Base-by-base conservation (phyloP, 441 rosid species). In the Omphalea diandra region DNA sequence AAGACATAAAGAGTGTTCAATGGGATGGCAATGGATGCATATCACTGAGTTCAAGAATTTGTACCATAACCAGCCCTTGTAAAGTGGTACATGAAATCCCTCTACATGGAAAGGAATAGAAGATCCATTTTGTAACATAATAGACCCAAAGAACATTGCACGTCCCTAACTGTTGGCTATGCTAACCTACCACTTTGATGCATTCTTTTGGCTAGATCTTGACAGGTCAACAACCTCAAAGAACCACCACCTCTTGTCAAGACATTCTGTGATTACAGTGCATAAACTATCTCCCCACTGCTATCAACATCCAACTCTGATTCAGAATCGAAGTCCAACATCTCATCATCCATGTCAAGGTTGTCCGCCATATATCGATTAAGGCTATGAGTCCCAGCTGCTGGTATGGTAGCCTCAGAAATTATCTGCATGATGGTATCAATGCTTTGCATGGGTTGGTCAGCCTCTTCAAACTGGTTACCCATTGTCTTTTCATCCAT, bases 401-500 rank as follows among this genome's bases (percentile, higher is more conserved):
- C 85, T 35, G 99, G 99, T 26, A 95, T 80, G 5, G 95, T 95
- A 20, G 98, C 99, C 75, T 95, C 99, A 2, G 92, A 80, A 44
- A 95, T 87, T 58, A 95, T 95, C 86, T 85, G 97, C 99, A 95
- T 95, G 71, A 95, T 90, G 33, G 87, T 87, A 31, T 93, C 98
- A n/a, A 81, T 50, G 82, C 87, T 93, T 79, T 93, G 98, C 78
- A 82, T 80, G 0, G 94, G 97, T 67, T 95, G 97, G 68, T 93
- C 98, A 12, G 93, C 82, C 76, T 90, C 99, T 79, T 93, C 91
- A 32, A 88, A 95, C 75, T 87, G 96, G 76, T 47, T 80, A 73
- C 75, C 87, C 72, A 69, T 79, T 11, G 74, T 75, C 54, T 43
- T 90, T 38, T 90, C 96, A 27, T 88, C 92, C 92, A 85, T 77